These are phyloP conservation scores for Dioszegia aurantiaca DNA, from an alignment of 768 basidiomycete genomes.

Conservation along the genomic window DNA sequence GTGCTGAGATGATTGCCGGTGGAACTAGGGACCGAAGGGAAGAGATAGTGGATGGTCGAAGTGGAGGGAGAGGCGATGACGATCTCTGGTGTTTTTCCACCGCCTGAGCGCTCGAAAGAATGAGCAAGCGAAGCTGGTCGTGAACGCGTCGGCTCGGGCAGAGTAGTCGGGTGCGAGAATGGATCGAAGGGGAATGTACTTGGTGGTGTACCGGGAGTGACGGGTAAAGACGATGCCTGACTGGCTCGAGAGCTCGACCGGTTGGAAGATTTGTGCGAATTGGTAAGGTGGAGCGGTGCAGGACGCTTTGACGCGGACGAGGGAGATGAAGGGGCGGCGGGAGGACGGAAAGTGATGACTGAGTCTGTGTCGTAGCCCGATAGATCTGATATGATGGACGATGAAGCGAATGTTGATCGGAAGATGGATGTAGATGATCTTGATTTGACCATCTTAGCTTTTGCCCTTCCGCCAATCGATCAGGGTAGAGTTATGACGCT, in stretches of 20 bases:
- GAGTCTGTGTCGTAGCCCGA: slow-evolving; percentile 8
- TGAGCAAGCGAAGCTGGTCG: slow-evolving; percentile 10
- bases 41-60: slow-evolving; percentile 35
- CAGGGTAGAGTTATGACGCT: not conserved
- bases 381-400: slow-evolving; percentile 1
- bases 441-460: slow-evolving; percentile 11
- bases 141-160: slow-evolving; percentile 20
- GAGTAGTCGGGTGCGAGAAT: slow-evolving; percentile 26
- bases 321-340: not conserved
- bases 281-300: not conserved
- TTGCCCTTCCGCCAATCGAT: too few species aligned
- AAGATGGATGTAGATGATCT: slow-evolving; percentile 8
- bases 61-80: slow-evolving; percentile 30
- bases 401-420: not conserved
- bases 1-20: slow-evolving; percentile 16
- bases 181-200: slow-evolving; percentile 27
- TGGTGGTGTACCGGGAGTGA: slow-evolving; percentile 22
- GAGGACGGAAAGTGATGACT: slow-evolving; percentile 9
- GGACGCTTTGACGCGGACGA: not conserved
- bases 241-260: not conserved
- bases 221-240: slow-evolving; percentile 4
- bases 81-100: slow-evolving; percentile 18
- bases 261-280: not conserved
- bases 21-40: slow-evolving; percentile 25
- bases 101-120: not conserved